These are phyloP conservation scores for Plectranthus barbatus DNA, from an alignment of 257 asterid species.

Conservation along the genomic window DNA sequence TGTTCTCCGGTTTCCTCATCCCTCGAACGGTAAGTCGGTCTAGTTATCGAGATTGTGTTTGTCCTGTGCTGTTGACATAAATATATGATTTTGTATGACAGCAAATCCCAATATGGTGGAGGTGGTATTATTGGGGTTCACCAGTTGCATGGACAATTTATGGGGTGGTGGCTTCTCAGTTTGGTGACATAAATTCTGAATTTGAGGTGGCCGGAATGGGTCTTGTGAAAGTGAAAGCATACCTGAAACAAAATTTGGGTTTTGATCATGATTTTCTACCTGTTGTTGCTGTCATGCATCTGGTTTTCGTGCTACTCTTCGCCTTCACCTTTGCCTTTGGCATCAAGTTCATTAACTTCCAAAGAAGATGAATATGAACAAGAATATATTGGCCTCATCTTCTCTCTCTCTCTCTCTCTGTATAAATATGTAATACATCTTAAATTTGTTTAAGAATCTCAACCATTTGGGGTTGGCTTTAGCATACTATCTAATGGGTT, in stretches of 20 bases:
- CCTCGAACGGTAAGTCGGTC: constrained; percentile 23
- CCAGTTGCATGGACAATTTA: constrained; percentile 47
- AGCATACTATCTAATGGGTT: too few species aligned
- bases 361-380: constrained; percentile 32
- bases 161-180: constrained; percentile 34
- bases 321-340: constrained; percentile 27
- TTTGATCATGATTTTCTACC: constrained; percentile 37
- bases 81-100: not conserved
- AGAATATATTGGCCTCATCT: too few species aligned
- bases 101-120: constrained; percentile 58
- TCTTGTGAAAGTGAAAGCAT: constrained; percentile 20
- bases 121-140: constrained; percentile 52
- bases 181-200: constrained; percentile 23
- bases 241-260: constrained; percentile 25
- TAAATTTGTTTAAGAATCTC: too few species aligned
- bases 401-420: too few species aligned
- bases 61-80: not conserved
- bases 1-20: constrained; percentile 47
- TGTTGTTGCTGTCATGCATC: constrained; percentile 29
- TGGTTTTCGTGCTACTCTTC: constrained; percentile 35
- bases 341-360: constrained; percentile 45
- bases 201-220: constrained; percentile 35
- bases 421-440: too few species aligned
- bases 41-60: not conserved
- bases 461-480: too few species aligned